phyloP scores from a whole-genome alignment of 805 yeast species.

The Myxozyma lipomycoides region DNA sequence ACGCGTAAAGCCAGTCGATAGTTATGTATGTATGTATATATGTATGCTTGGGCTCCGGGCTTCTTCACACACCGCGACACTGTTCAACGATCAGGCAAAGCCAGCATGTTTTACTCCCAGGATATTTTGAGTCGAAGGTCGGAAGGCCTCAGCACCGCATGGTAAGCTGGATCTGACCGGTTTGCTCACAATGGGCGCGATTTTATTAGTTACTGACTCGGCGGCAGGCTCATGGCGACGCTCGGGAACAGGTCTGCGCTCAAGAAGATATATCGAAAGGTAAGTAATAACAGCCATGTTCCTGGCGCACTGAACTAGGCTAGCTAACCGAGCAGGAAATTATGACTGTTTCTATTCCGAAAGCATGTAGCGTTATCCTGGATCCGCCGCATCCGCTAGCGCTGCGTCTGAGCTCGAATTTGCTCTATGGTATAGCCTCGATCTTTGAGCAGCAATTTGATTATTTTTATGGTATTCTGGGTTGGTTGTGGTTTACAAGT shows the following conservation, averaged over 20 bases:
- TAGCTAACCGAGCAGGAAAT: too few species aligned
- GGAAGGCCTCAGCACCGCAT: constrained; percentile 26
- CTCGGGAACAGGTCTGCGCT: constrained; percentile 29
- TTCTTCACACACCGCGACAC: too few species aligned
- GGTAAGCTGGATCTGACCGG: constrained; percentile 14
- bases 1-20: too few species aligned
- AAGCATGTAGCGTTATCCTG: constrained; percentile 25
- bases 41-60: too few species aligned
- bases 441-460: constrained; percentile 28
- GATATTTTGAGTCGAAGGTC: constrained; percentile 20
- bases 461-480: constrained; percentile 19
- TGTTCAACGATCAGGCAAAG: too few species aligned
- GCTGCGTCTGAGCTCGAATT: constrained; percentile 29
- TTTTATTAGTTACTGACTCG: too few species aligned
- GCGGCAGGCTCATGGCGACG: constrained; percentile 30
- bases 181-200: too few species aligned
- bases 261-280: constrained; percentile 26
- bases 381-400: constrained; percentile 32
- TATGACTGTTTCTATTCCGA: constrained; percentile 28
- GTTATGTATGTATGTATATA: too few species aligned
- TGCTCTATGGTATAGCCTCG: constrained; percentile 27
- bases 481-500: too few species aligned
- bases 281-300: neutral
- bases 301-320: too few species aligned
- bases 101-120: constrained; percentile 28